Evolutionary conservation across 768 basidiomycete species (phyloP).

Genomic region (Phylloporus arenicola): DNA sequence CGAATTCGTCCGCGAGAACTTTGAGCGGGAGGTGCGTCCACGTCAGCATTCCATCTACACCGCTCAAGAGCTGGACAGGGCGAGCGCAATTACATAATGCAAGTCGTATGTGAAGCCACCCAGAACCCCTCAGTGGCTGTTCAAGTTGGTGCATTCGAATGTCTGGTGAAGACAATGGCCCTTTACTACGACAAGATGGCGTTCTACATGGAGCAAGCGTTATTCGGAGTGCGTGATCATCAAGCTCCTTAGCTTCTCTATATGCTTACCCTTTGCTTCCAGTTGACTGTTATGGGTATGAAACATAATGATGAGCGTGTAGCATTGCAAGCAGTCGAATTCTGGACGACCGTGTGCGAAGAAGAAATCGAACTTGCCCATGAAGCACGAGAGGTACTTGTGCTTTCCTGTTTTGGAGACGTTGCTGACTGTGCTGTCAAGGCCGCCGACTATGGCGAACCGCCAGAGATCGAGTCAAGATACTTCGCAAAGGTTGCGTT

Average conservation of each 20-base stretch:
- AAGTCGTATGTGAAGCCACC: constrained; percentile 97
- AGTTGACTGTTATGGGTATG: constrained; percentile 98
- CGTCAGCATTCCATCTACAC: not conserved
- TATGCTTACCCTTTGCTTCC: constrained; percentile 14
- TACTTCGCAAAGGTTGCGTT: constrained; percentile 93
- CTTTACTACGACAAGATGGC: constrained; percentile 99
- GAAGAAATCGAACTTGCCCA: constrained; percentile 91
- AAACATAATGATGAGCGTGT: constrained; percentile 87
- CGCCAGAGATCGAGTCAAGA: constrained; percentile 78
- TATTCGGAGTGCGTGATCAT: constrained; percentile 77
- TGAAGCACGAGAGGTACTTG: constrained; percentile 81
- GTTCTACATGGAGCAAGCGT: constrained; percentile 97
- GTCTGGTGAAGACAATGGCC: constrained; percentile 93
- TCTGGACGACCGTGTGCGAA: constrained; percentile 99
- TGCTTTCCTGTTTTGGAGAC: not conserved
- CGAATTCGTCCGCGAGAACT: constrained; percentile 96
- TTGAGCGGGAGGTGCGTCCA: constrained; percentile 83
- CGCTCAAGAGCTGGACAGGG: constrained; percentile 49
- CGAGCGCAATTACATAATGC: constrained; percentile 99
- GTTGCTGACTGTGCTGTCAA: constrained; percentile 28
- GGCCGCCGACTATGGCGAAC: constrained; percentile 88
- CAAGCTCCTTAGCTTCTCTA: constrained; percentile 2
- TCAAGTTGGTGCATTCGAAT: constrained; percentile 95
- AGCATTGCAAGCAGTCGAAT: constrained; percentile 94
- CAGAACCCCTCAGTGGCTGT: constrained; percentile 75